Evolutionary conservation across 139 green algal species (phyloP).

Genomic region (Chlorella sp.): DNA sequence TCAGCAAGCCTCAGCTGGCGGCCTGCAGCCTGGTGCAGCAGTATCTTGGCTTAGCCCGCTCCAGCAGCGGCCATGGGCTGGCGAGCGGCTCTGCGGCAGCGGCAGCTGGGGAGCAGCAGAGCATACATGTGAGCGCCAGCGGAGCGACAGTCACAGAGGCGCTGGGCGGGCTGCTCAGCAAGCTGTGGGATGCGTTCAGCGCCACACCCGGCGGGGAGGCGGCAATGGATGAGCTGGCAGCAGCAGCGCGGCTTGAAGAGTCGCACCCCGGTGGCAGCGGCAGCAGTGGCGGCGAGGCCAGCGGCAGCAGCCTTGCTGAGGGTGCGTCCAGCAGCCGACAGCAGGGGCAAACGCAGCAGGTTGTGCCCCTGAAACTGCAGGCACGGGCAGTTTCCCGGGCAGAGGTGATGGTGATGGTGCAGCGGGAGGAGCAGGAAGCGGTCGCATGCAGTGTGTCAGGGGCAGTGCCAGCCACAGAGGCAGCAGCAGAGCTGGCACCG

Average conservation of each 20-base stretch:
- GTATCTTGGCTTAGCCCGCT: background rate
- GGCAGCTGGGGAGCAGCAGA: no score
- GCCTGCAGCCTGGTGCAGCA: constrained; percentile 5
- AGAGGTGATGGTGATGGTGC: background rate
- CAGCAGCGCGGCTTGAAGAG: background rate
- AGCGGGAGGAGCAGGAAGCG: background rate
- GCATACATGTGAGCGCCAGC: constrained; percentile 7
- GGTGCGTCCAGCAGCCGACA: background rate
- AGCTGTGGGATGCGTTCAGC: constrained; percentile 20
- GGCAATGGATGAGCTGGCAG: background rate
- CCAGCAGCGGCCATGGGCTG: background rate
- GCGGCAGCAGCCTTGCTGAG: background rate
- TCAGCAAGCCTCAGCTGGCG: constrained; percentile 1
- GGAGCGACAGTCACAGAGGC: constrained; percentile 10
- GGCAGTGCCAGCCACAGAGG: background rate
- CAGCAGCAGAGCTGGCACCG: background rate
- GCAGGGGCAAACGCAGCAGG: background rate
- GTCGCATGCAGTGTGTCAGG: no score
- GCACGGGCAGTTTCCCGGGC: background rate
- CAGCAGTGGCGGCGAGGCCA: background rate
- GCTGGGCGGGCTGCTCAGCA: constrained; percentile 15
- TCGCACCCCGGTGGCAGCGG: background rate
- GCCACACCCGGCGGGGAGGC: background rate
- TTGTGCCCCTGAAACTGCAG: background rate
- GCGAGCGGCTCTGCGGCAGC: background rate